These are phyloP conservation scores for Fusarium chaquense DNA, from an alignment of 2,329 filamentous ascomycete genomes.

Conservation along the genomic window DNA sequence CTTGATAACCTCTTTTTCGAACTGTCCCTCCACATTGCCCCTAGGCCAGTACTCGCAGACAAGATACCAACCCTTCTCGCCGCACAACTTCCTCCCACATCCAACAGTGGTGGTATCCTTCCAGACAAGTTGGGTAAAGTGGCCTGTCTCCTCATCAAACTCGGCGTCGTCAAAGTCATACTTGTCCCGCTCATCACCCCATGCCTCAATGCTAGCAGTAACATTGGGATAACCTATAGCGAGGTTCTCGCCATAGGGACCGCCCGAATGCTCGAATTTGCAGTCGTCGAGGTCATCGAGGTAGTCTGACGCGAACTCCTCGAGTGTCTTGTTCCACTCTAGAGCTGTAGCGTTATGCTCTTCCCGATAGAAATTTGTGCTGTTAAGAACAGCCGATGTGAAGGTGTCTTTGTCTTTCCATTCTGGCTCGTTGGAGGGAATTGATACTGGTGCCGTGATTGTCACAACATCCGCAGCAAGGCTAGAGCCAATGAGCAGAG, in stretches of 20 bases:
- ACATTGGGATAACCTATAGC: conserved; percentile 74
- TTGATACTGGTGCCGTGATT: conserved; percentile 50
- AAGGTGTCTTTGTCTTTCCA: conserved; percentile 54
- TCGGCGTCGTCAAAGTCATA: conserved; percentile 71
- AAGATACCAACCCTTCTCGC: conserved; percentile 69
- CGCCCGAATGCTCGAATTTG: conserved; percentile 67
- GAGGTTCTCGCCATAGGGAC: conserved; percentile 80
- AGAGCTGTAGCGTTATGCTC: conserved; percentile 71
- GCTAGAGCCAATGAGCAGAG: conserved; percentile 20
- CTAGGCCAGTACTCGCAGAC: conserved; percentile 78
- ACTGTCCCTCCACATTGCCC: conserved; percentile 71
- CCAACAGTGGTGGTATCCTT: conserved; percentile 70
- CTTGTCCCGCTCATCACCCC: conserved; percentile 65
- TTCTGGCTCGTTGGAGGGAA: conserved; percentile 54
- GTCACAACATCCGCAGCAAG: conserved; percentile 50
- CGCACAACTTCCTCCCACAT: conserved; percentile 62
- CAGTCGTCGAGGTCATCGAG: conserved; percentile 56
- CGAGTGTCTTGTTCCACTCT: conserved; percentile 74
- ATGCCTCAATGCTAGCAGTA: conserved; percentile 70
- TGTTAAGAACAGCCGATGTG: conserved; percentile 69
- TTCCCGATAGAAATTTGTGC: conserved; percentile 74
- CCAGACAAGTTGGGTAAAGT: conserved; percentile 82
- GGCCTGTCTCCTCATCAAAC: conserved; percentile 71
- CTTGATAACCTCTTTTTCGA: conserved; percentile 54
- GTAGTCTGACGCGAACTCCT: conserved; percentile 65